phyloP scores from a whole-genome alignment of 2,329 filamentous ascomycete species.

The Pseudogymnoascus sp. region DNA sequence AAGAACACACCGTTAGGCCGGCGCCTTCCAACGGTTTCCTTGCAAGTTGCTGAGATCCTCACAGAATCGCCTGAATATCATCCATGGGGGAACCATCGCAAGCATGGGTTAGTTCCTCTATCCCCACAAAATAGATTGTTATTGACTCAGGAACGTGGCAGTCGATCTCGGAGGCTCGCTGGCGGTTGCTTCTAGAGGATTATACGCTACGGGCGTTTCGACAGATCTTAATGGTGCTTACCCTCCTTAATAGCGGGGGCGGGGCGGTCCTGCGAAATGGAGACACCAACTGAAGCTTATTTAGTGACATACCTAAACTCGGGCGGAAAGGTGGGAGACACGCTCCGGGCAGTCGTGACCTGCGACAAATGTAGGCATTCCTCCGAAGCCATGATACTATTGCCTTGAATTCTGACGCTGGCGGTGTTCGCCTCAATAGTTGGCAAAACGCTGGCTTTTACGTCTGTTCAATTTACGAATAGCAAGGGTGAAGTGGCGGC shows the following conservation, averaged over 20 bases:
- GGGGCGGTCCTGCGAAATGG: conserved; percentile 1
- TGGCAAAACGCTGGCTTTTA: conserved; percentile 55
- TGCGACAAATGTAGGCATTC: conserved; percentile 50
- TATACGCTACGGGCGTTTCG: conserved; percentile 55
- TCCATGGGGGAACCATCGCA: conserved; percentile 72
- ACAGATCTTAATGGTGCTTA: conserved; percentile 52
- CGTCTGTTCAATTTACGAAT: conserved; percentile 50
- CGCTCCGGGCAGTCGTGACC: conserved; percentile 45
- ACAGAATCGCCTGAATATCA: conserved; percentile 66
- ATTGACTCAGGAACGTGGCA: conserved; percentile 13
- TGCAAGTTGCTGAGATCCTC: neutral
- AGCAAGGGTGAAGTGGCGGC: conserved; percentile 50
- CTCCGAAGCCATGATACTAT: neutral
- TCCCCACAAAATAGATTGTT: neutral
- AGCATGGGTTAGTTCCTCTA: conserved; percentile 42
- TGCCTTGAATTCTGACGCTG: conserved; percentile 5
- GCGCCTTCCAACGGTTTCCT: neutral
- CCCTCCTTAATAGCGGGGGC: neutral
- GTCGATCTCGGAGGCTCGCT: conserved; percentile 58
- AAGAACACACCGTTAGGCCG: conserved; percentile 61
- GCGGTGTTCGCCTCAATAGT: conserved; percentile 32
- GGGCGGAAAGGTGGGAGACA: conserved; percentile 49
- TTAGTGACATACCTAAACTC: conserved; percentile 54
- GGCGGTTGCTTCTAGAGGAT: conserved; percentile 54
- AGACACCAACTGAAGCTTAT: neutral